Evolutionary conservation across 805 yeast species (phyloP), one percentile per base, ranked within the genome.

Genomic region (Saccharomycopsis malanga): DNA sequence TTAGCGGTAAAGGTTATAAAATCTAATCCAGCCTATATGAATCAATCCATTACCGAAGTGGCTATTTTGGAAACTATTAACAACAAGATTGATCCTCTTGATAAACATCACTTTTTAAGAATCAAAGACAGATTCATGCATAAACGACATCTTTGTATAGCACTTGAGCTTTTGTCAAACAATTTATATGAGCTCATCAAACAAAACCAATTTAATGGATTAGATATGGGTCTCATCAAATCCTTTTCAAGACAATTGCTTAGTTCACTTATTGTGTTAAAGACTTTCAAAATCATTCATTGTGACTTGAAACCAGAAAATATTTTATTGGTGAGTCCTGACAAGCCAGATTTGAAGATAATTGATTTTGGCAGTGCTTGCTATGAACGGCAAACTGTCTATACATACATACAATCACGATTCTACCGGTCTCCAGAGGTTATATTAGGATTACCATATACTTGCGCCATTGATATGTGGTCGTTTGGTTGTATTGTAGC

Each of bases 251-350:
- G 71, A 42, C 99, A 93, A 63, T 66, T 93, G 43, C 68, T 93
- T 48, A 94, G 86, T 56, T 78, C 96, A 0, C 67, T 93, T 57
- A 73, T 83, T 35, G 83, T 85, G 22, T 72, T 93, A 55, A 93
- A 93, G 59, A 83, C 80, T 35, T 79, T 86, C 39, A 83, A 85
- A 54, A 72, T 93, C 57, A 88, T 93, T 37, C 99, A 93, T 61
- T 93, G 99, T 67, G 99, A 93, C 65, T 69, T 93, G 60, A 93
- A 93, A 62, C 99, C 99, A 0, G 99, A 93, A 59, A 93, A 93
- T 62, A 88, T 93, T 42, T 66, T 93, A 46, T 68, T 93, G 27
- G 77, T 84, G 44, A 77, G 81, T 42, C 81, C 88, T 4, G 94
- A 87, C 61, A 77, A 80, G 53, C 93, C 96, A 0, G 86, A 81